Base-by-base conservation (phyloP, 2,329 filamentous ascomycete species). In the Diaporthe vaccinii region DNA sequence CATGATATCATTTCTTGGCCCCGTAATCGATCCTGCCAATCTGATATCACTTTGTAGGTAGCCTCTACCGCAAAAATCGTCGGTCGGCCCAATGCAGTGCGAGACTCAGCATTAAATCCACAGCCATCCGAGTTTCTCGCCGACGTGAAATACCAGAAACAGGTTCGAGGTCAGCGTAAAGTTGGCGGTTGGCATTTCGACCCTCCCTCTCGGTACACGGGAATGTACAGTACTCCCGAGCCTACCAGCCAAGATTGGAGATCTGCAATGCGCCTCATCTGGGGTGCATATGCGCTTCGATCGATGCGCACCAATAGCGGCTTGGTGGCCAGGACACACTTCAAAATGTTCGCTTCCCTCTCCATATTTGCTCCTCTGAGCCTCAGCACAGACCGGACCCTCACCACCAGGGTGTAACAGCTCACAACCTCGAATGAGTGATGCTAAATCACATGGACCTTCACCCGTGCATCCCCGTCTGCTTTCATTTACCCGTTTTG, bases 301-400 rank as follows among this genome's bases (percentile, higher is more conserved):
- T 34, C 49, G 72, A 76, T 58, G 75, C 75, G 75, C 75, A 72
- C 75, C 75, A 76, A 76, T 76, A 46, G 72, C 70, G 39, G 53
- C 36, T 72, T 25, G 44, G n/a, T 51, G 46, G 22, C 65, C 65
- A 69, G 34, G 12, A 41, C 49, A 41, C 22, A 39, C 34, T 53
- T 46, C 14, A 31, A n/a, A 55, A 28, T 69, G 9, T 41, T 55
- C 34, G 49, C 65, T 55, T 55, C 31, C 49, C 41, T 28, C 49
- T 41, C 65, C 65, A 55, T 69, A 22, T 55, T 36, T 72, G 46
- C 36, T 20, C 55, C 34, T 73, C 57, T 34, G 46, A 75, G 69
- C 69, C 68, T 58, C 69, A 73, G 53, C 70, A 44, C 7, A 46
- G 59, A 25, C 65, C 49, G 65, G 65, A 69, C 34, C 46, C n/a